A percentile compares a stretch with the other conserved stretches of the same genome.
These are phyloP conservation scores for Spathaspora sp. DNA, from an alignment of 1,139 yeast genomes.

Conservation along the genomic window DNA sequence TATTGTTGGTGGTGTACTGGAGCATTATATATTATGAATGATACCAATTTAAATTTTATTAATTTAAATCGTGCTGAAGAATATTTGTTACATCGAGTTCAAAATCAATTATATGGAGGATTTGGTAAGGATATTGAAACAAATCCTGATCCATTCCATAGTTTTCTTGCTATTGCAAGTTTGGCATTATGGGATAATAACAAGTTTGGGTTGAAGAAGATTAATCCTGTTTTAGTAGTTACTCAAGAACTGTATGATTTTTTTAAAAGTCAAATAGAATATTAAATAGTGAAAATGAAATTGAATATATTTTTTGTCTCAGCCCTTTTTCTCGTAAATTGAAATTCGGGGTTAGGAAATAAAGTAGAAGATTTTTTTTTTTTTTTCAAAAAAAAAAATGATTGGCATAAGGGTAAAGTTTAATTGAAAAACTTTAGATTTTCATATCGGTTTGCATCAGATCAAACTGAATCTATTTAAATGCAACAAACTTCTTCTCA, in stretches of 20 bases:
- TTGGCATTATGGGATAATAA: conserved; percentile 42
- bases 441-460: background rate
- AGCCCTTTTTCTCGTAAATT: background rate
- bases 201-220: conserved; percentile 16
- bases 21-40: conserved; percentile 47
- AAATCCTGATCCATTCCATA: conserved; percentile 70
- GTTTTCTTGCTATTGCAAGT: conserved; percentile 60
- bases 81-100: conserved; percentile 61
- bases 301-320: no score
- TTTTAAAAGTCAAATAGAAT: conserved; percentile 6
- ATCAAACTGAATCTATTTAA: background rate
- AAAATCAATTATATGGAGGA: conserved; percentile 72
- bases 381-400: no score
- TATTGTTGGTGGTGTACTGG: conserved; percentile 88
- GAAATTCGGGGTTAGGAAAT: background rate
- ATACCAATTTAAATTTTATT: conserved; percentile 26
- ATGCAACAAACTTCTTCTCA: background rate
- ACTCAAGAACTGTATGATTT: conserved; percentile 16
- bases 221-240: conserved; percentile 30
- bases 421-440: background rate
- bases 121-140: conserved; percentile 67
- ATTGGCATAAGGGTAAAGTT: no score
- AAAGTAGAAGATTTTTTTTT: no score
- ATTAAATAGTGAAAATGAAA: background rate
- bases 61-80: conserved; percentile 35